These are phyloP conservation scores for Caloboletus inedulis DNA, from an alignment of 1,284 basidiomycete genomes.

Conservation along the genomic window DNA sequence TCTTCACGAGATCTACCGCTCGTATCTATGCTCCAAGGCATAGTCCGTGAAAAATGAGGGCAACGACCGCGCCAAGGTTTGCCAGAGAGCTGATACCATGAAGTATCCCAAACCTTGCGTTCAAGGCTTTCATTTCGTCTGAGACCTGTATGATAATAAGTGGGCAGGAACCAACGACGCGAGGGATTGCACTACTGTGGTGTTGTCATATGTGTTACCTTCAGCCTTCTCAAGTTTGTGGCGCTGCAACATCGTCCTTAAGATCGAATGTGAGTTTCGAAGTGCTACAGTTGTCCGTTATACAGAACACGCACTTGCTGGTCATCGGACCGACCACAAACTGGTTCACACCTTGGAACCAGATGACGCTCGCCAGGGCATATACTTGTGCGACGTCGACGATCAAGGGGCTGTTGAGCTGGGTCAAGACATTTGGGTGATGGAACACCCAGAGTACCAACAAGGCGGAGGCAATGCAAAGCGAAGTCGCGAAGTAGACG, in stretches of 20 bases:
- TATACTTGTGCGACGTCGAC: slow-evolving; percentile 74
- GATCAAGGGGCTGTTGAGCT: slow-evolving; percentile 44
- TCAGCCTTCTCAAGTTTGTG: slow-evolving; percentile 73
- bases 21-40: slow-evolving; percentile 57
- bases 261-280: not conserved
- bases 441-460: slow-evolving; percentile 60
- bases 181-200: slow-evolving; percentile 44
- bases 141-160: slow-evolving; percentile 50
- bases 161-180: not conserved
- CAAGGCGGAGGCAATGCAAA: slow-evolving; percentile 53
- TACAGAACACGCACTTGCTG: slow-evolving; percentile 50
- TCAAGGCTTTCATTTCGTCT: slow-evolving; percentile 63
- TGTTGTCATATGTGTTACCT: slow-evolving; percentile 62
- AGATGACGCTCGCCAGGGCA: slow-evolving; percentile 48
- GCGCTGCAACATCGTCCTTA: slow-evolving; percentile 68
- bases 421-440: slow-evolving; percentile 59
- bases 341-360: slow-evolving; percentile 52
- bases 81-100: slow-evolving; percentile 69
- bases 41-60: slow-evolving; percentile 68
- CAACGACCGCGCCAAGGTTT: slow-evolving; percentile 60
- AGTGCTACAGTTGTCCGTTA: not conserved
- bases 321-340: slow-evolving; percentile 64
- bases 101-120: slow-evolving; percentile 58
- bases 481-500: slow-evolving; percentile 67
- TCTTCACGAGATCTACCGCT: not conserved